phyloP scores from a whole-genome alignment of 352 stramenopile genomes.

The Pythium rishiriense region DNA sequence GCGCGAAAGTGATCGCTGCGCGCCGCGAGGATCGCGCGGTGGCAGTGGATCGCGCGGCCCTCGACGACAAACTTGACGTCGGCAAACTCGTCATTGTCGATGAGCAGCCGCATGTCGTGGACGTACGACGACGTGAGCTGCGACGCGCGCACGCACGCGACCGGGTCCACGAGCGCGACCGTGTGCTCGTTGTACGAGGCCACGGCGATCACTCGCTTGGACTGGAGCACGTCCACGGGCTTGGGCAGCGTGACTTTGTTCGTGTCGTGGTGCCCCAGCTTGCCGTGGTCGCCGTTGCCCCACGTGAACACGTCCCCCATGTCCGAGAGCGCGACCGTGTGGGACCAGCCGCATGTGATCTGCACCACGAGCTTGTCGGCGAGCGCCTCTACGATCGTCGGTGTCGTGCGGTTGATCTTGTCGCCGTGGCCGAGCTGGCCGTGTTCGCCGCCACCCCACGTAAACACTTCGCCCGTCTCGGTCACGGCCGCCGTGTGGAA shows the following conservation, averaged over 20 bases:
- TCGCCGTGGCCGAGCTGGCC: conserved; percentile 96
- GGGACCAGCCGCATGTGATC: conserved; percentile 96
- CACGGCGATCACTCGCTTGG: conserved; percentile 93
- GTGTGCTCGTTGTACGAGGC: conserved; percentile 99
- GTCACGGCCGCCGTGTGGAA: conserved; percentile 88
- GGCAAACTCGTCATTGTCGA: conserved; percentile 90
- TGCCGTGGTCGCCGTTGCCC: conserved; percentile 93
- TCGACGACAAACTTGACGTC: conserved; percentile 90
- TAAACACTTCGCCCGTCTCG: conserved; percentile 85
- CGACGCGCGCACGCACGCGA: conserved; percentile 72
- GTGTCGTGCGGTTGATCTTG: conserved; percentile 94
- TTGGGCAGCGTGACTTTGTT: conserved; percentile 95
- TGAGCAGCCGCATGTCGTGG: conserved; percentile 91
- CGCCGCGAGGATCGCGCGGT: conserved; percentile 91
- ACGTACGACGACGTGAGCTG: conserved; percentile 85
- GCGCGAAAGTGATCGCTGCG: conserved; percentile 94
- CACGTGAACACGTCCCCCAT: conserved; percentile 93
- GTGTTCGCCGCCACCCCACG: conserved; percentile 91
- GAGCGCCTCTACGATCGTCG: conserved; percentile 90
- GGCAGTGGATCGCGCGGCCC: conserved; percentile 77
- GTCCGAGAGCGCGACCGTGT: conserved; percentile 93
- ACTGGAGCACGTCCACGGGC: conserved; percentile 88
- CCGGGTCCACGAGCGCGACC: conserved; percentile 88
- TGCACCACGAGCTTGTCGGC: conserved; percentile 90
- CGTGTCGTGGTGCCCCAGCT: conserved; percentile 93